phyloP scores from a whole-genome alignment of 73 alveolate genomes.

The Tetrahymena malaccensis region DNA sequence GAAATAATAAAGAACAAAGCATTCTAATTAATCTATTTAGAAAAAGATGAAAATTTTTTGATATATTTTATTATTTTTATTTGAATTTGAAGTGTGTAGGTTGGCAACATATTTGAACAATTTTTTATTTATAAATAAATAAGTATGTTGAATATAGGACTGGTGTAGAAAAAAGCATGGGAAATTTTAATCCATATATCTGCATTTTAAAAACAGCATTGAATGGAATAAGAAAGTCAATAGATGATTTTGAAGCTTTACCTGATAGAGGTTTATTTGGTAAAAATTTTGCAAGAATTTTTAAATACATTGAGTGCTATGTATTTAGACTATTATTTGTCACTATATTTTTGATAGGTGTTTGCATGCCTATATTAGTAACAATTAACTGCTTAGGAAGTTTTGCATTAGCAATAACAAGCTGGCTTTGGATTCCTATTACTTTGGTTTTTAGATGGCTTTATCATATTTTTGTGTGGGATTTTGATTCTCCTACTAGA shows the following conservation, averaged over 20 bases:
- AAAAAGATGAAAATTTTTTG: too few species aligned
- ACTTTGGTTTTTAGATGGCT: not conserved
- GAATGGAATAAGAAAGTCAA: not conserved
- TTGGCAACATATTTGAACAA: not conserved
- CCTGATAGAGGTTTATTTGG: not conserved
- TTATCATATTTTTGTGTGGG: not conserved
- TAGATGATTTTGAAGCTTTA: not conserved
- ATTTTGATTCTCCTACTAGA: not conserved
- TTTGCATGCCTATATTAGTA: not conserved
- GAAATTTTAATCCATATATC: not conserved
- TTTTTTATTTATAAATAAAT: not conserved
- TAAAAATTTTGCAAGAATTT: not conserved
- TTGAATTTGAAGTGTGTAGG: not conserved
- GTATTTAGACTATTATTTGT: not conserved
- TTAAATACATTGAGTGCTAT: not conserved
- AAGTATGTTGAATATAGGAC: not conserved
- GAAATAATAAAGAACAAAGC: too few species aligned
- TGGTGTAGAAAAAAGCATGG: not conserved
- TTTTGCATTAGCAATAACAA: not conserved
- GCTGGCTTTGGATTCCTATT: not conserved
- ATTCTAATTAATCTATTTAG: too few species aligned
- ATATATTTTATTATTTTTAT: too few species aligned
- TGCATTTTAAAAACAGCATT: not conserved
- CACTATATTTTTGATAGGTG: not conserved
- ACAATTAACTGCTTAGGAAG: not conserved